A percentile compares a stretch with the other conserved stretches of the same genome.
These are phyloP conservation scores for Fusarium protoensiforme DNA, from an alignment of 2,329 filamentous ascomycete species.

Conservation along the genomic window DNA sequence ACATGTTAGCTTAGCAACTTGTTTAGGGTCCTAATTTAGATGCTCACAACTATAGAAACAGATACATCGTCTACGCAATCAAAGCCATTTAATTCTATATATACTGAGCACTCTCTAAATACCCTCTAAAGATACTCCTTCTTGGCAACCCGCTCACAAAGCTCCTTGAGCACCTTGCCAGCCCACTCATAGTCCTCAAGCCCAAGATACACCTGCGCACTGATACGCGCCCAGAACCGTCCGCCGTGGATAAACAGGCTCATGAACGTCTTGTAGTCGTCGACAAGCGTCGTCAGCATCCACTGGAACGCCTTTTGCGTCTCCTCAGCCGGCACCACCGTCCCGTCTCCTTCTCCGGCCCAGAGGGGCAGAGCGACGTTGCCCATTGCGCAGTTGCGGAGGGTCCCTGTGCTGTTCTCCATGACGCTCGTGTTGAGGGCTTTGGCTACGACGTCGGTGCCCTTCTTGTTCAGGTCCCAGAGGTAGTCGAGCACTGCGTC, in stretches of 20 bases:
- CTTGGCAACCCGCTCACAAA: slow-evolving; percentile 55
- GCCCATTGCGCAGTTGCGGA: slow-evolving; percentile 75
- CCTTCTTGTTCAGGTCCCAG: slow-evolving; percentile 70
- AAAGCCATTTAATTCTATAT: background rate
- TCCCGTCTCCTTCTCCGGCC: slow-evolving; percentile 43
- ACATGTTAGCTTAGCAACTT: background rate
- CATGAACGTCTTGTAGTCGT: slow-evolving; percentile 78
- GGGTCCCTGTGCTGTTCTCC: slow-evolving; percentile 70
- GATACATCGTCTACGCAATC: background rate
- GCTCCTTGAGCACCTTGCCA: slow-evolving; percentile 65
- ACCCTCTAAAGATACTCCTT: slow-evolving; percentile 44
- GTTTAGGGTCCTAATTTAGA: background rate
- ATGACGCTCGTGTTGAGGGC: slow-evolving; percentile 77
- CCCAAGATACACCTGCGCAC: slow-evolving; percentile 87
- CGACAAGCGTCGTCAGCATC: slow-evolving; percentile 64
- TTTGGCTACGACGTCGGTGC: slow-evolving; percentile 68
- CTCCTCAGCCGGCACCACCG: slow-evolving; percentile 47
- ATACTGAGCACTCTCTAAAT: background rate
- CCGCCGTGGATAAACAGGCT: slow-evolving; percentile 70
- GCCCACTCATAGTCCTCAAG: slow-evolving; percentile 80
- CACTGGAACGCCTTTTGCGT: slow-evolving; percentile 62
- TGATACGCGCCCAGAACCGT: slow-evolving; percentile 77
- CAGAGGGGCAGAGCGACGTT: slow-evolving; percentile 80
- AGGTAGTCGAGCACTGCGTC: slow-evolving; percentile 73
- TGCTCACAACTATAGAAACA: background rate